Conservation (phyloP, 2,329 filamentous ascomycete genomes). For the Fusarium globosum region DNA sequence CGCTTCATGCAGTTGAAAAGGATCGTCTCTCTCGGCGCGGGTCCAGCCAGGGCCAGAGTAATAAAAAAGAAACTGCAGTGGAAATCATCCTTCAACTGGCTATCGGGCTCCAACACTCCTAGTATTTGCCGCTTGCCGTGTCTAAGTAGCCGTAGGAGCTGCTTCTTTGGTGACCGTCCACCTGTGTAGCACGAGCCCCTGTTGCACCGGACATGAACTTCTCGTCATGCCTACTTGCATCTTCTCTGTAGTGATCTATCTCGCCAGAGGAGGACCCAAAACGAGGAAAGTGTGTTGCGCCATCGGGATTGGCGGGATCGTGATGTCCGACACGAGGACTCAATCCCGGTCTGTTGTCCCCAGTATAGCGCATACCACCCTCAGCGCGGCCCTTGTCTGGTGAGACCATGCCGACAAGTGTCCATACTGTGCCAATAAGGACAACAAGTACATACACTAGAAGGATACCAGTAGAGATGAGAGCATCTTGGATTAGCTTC, state of each 20-base stretch:
- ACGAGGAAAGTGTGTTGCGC: constrained; percentile 40
- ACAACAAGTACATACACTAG: constrained; percentile 82
- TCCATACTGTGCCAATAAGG: constrained; percentile 77
- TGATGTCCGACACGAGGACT: constrained; percentile 42
- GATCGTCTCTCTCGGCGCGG: constrained; percentile 40
- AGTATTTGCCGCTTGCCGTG: constrained; percentile 40
- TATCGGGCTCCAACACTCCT: constrained; percentile 36
- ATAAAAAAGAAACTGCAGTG: constrained; percentile 32
- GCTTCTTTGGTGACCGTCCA: constrained; percentile 47
- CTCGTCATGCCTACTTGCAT: constrained; percentile 41
- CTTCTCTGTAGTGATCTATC: constrained; percentile 27
- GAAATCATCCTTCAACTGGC: constrained; percentile 18
- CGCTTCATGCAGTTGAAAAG: constrained; percentile 38
- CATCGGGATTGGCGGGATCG: constrained; percentile 33
- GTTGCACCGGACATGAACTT: constrained; percentile 43
- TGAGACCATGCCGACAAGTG: constrained; percentile 68
- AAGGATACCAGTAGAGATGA: constrained; percentile 81
- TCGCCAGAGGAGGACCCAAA: constrained; percentile 44
- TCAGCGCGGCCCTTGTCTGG: constrained; percentile 66
- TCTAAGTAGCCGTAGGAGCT: constrained; percentile 53
- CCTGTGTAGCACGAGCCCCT: constrained; percentile 42
- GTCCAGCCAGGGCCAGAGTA: constrained; percentile 45
- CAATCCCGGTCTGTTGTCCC: constrained; percentile 45
- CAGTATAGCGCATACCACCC: constrained; percentile 60
- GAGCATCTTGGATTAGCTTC: constrained; percentile 78